phyloP scores from a whole-genome alignment of 2,329 filamentous ascomycete species.

The Juglanconis juglandina region DNA sequence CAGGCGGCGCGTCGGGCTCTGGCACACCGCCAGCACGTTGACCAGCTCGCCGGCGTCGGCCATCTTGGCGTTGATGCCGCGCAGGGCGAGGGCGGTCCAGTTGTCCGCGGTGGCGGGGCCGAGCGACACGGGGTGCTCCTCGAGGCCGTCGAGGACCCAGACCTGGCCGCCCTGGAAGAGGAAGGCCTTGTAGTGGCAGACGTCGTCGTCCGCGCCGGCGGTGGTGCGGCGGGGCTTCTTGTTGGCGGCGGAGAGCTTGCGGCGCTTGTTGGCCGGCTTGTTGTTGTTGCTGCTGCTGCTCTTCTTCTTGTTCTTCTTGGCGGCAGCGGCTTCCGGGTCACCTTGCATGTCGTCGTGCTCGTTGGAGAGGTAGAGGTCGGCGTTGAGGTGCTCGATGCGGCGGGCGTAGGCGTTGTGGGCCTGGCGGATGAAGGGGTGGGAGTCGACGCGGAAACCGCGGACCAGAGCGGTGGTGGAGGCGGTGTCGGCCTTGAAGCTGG shows the following conservation, averaged over 20 bases:
- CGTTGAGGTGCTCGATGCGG: conserved; percentile 71
- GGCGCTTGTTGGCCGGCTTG: neutral
- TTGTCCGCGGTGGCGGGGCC: conserved; percentile 44
- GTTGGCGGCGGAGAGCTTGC: neutral
- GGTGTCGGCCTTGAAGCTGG: conserved; percentile 71
- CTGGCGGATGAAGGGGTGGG: conserved; percentile 71
- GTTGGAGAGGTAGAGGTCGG: conserved; percentile 63
- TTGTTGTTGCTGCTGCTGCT: neutral
- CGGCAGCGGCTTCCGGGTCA: conserved; percentile 18
- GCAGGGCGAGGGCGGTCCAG: conserved; percentile 69
- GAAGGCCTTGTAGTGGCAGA: conserved; percentile 87
- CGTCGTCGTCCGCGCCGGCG: conserved; percentile 47
- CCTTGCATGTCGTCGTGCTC: conserved; percentile 42
- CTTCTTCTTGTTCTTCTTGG: conserved; percentile 30
- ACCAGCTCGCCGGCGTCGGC: conserved; percentile 67
- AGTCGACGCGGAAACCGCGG: conserved; percentile 71
- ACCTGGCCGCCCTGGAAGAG: conserved; percentile 68
- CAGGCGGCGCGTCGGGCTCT: conserved; percentile 55
- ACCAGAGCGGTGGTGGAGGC: conserved; percentile 64
- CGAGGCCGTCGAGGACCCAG: conserved; percentile 87
- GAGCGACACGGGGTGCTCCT: conserved; percentile 65
- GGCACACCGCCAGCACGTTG: conserved; percentile 71
- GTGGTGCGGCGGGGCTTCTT: conserved; percentile 20
- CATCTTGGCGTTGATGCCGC: conserved; percentile 64
- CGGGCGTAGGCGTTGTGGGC: conserved; percentile 87